Conservation (phyloP, 805 yeast species). For the Wickerhamomyces canadensis region DNA sequence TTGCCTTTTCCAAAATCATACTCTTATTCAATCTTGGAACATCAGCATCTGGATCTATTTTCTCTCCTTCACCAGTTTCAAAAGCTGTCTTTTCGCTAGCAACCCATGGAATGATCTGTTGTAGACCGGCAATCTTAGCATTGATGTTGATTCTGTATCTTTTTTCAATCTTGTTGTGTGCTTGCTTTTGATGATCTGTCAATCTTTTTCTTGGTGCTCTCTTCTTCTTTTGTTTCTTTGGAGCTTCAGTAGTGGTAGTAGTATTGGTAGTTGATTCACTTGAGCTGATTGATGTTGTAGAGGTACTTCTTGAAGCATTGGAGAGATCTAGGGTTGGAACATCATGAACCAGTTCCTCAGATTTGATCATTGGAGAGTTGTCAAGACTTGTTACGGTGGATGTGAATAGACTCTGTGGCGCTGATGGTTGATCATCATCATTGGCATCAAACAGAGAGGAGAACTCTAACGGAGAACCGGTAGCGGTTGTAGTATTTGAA, state of each 20-base stretch:
- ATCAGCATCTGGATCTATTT: slow-evolving; percentile 10
- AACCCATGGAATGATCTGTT: slow-evolving; percentile 64
- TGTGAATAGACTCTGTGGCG: slow-evolving; percentile 15
- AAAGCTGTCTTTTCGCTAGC: slow-evolving; percentile 58
- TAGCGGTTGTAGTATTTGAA: slow-evolving; percentile 9
- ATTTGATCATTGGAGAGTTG: slow-evolving; percentile 26
- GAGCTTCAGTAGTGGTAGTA: slow-evolving; percentile 3
- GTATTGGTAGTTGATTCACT: slow-evolving; percentile 6
- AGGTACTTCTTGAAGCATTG: slow-evolving; percentile 6
- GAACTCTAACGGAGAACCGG: slow-evolving; percentile 23
- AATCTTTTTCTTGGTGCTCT: slow-evolving; percentile 51
- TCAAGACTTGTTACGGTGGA: slow-evolving; percentile 22
- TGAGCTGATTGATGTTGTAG: slow-evolving; percentile 11
- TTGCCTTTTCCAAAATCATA: slow-evolving; percentile 64
- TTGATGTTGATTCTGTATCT: slow-evolving; percentile 67
- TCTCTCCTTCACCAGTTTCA: slow-evolving; percentile 33
- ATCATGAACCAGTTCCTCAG: slow-evolving; percentile 15
- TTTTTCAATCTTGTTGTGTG: slow-evolving; percentile 70
- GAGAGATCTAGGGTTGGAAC: slow-evolving; percentile 10
- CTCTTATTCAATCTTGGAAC: slow-evolving; percentile 53
- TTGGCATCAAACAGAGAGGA: slow-evolving; percentile 22
- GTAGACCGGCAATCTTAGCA: slow-evolving; percentile 63
- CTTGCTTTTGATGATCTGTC: slow-evolving; percentile 57
- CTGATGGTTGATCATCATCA: slow-evolving; percentile 10
- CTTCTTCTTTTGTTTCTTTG: slow-evolving; percentile 32